phyloP scores from a whole-genome alignment of 2,329 filamentous ascomycete species.

The Amylocarpus encephaloides region DNA sequence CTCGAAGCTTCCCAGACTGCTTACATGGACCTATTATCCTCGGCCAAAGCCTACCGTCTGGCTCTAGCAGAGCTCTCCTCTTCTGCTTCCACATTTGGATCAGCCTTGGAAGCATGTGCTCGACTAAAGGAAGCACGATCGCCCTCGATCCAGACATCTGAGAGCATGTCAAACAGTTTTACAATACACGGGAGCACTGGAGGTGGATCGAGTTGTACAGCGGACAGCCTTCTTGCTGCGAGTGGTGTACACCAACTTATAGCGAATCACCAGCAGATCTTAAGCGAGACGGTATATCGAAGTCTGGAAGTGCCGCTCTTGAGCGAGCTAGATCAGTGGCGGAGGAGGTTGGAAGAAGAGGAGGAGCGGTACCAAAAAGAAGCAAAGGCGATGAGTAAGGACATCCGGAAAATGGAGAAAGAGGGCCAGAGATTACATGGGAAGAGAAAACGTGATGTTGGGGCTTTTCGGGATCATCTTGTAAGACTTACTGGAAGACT shows the following conservation, averaged over 20 bases:
- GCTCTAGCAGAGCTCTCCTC: constrained; percentile 55
- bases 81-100: constrained; percentile 57
- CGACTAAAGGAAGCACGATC: constrained; percentile 60
- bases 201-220: constrained; percentile 46
- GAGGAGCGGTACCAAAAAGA: constrained; percentile 52
- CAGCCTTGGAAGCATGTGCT: constrained; percentile 61
- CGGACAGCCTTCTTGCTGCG: constrained; percentile 55
- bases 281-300: constrained; percentile 62
- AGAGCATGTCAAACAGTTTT: constrained; percentile 36
- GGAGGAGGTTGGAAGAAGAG: constrained; percentile 56
- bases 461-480: constrained; percentile 54
- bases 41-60: constrained; percentile 57
- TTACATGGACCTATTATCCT: constrained; percentile 55
- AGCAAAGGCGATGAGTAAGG: constrained; percentile 48
- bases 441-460: constrained; percentile 54
- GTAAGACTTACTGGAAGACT: constrained; percentile 56
- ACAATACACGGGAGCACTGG: constrained; percentile 36
- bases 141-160: constrained; percentile 41
- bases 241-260: constrained; percentile 61
- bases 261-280: constrained; percentile 64
- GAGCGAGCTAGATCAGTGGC: constrained; percentile 64
- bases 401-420: constrained; percentile 59
- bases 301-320: constrained; percentile 62
- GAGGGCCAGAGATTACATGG: constrained; percentile 56
- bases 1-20: constrained; percentile 56